phyloP scores from a whole-genome alignment of 2,329 filamentous ascomycete genomes.

The Talaromyces piceae region DNA sequence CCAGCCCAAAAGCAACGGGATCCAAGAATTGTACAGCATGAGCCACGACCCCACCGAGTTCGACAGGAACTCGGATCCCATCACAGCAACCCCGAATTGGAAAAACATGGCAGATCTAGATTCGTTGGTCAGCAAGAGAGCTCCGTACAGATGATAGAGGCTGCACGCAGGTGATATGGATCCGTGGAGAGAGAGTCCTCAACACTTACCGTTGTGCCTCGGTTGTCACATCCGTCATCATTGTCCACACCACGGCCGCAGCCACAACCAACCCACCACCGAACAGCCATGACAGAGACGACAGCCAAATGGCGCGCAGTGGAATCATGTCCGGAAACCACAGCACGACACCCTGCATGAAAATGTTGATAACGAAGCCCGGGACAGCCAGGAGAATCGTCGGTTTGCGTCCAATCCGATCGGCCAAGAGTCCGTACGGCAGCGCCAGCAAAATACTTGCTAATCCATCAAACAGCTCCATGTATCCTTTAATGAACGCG shows the following conservation, averaged over 20 bases:
- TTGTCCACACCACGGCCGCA: slow-evolving; percentile 42
- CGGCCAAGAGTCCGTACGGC: slow-evolving; percentile 44
- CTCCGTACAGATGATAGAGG: not conserved
- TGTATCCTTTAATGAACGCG: slow-evolving; percentile 44
- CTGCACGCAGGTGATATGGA: too few species aligned
- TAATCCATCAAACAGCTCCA: slow-evolving; percentile 42
- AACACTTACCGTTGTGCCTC: slow-evolving; percentile 35
- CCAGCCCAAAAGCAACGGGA: slow-evolving; percentile 32
- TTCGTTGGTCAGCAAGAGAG: not conserved
- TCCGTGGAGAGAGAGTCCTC: not conserved
- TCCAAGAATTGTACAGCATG: slow-evolving; percentile 35
- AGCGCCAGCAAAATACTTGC: slow-evolving; percentile 41
- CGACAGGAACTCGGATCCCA: slow-evolving; percentile 33
- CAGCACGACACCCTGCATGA: slow-evolving; percentile 26
- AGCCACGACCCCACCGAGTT: slow-evolving; percentile 34
- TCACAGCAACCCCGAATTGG: slow-evolving; percentile 31
- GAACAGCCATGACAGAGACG: slow-evolving; percentile 38
- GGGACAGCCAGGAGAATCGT: slow-evolving; percentile 37
- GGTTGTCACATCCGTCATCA: slow-evolving; percentile 45
- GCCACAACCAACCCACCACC: slow-evolving; percentile 43
- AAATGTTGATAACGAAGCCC: slow-evolving; percentile 32
- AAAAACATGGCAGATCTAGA: slow-evolving; percentile 35
- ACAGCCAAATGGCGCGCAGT: slow-evolving; percentile 42
- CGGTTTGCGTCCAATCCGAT: slow-evolving; percentile 41
- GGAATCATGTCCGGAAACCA: slow-evolving; percentile 36